Percentiles rank a stretch among this genome's conserved stretches.
Evolutionary conservation across 805 yeast genomes (phyloP).

Genomic region (Dipodascus albidus): DNA sequence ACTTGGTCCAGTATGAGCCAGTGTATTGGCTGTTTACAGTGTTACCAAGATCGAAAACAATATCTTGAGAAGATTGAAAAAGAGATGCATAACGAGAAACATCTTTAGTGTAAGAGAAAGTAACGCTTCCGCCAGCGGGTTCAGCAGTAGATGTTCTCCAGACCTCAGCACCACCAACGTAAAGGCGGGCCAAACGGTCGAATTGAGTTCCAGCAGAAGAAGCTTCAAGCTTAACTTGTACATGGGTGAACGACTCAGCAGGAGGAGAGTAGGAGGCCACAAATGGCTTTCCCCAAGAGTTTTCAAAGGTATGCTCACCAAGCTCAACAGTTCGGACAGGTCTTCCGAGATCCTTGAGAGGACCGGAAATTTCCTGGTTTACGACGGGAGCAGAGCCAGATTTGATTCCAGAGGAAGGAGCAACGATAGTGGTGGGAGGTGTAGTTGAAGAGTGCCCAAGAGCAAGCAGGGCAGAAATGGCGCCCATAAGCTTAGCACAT

Average conservation of each 20-base stretch:
- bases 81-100: constrained; percentile 42
- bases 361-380: not conserved
- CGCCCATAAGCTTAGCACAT: not conserved
- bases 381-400: not conserved
- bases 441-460: not conserved
- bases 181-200: constrained; percentile 29
- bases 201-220: constrained; percentile 26
- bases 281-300: constrained; percentile 26
- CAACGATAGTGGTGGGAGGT: not conserved
- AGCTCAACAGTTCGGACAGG: constrained; percentile 12
- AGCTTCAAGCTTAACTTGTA: constrained; percentile 24
- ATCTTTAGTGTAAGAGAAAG: constrained; percentile 51
- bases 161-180: constrained; percentile 41
- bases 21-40: constrained; percentile 18
- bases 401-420: not conserved
- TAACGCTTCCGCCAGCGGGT: constrained; percentile 34
- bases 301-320: constrained; percentile 21
- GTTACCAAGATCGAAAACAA: constrained; percentile 57
- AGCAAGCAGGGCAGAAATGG: constrained; percentile 1
- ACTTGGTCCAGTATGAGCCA: constrained; percentile 16
- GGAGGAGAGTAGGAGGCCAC: constrained; percentile 24
- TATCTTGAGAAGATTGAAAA: constrained; percentile 32
- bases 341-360: not conserved
- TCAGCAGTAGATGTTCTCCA: constrained; percentile 86
- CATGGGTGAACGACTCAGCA: constrained; percentile 24